Evolutionary conservation across 345 rosid genomes (phyloP), one percentile per base, ranked within the genome.

Genomic region (Lepidium didymum): DNA sequence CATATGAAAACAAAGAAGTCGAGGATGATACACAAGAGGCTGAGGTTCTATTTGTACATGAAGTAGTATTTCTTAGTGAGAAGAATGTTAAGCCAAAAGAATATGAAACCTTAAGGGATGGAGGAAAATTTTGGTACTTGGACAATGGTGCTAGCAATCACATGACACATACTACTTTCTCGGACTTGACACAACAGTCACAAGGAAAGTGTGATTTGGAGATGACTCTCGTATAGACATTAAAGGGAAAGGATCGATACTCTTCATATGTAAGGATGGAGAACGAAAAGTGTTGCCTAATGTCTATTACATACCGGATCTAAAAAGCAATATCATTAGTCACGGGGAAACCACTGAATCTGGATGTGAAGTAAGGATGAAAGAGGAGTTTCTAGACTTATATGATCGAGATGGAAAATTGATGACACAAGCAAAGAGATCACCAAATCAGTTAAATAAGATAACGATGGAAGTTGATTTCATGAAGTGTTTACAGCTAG

Each of bases 341-440:
- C 7, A 18, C 1, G 3, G 51, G 0, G 13, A 46, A 4, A 25
- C 51, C 0, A 18, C 51, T 0, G 25, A 45, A 3, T 0, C 5
- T 0, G 25, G 19, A 0, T 45, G 25, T 9, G 50, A 45, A 0
- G 12, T 45, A 0, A 0, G 6, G 8, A 45, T 45, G 25, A 45
- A 15, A 8, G 23, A 16, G 0, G 10, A 45, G 3, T 0, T 0
- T 0, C 0, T 45, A 2, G 16, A 2, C 0, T 6, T 45, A 0
- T 16, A 7, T 1, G 12, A 45, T 1, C 23, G 6, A 0, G 8
- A 5, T 1, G 11, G 12, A 3, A 3, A 8, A 0, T 1, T 45
- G 0, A 5, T 45, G 2, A 8, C 16, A 8, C 1, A 45, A 7
- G 7, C 47, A 12, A 15, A 0, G 7, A 43, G 19, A 7, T 2